Evolutionary conservation across 139 green algal species (phyloP).

Genomic region (Chlamydomonas schloesseri): DNA sequence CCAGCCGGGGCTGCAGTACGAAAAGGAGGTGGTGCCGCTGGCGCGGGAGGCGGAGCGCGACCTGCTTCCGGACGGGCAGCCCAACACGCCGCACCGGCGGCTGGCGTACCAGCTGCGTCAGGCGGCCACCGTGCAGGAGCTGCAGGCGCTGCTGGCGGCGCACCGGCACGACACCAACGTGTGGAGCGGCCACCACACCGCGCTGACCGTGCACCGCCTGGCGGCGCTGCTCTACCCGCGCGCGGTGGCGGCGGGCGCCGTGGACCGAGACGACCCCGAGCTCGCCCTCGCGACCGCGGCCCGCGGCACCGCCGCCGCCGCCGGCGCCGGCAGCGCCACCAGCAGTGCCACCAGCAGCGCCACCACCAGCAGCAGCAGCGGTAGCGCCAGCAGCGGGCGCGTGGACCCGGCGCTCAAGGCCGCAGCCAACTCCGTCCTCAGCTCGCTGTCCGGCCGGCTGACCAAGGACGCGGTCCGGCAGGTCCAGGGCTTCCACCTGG

Average conservation of each 20-base stretch:
- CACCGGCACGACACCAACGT: not conserved
- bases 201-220: not conserved
- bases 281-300: too few relatives aligned
- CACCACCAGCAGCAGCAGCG: too few relatives aligned
- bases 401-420: not conserved
- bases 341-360: not conserved
- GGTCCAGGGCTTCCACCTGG: conserved; percentile 7
- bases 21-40: not conserved
- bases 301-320: not conserved
- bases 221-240: conserved; percentile 17
- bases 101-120: conserved; percentile 17
- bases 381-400: not conserved
- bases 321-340: not conserved
- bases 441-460: not conserved
- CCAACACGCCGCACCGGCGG: conserved; percentile 28
- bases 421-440: not conserved
- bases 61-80: not conserved
- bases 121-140: not conserved
- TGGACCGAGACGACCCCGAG: not conserved
- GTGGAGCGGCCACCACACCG: conserved; percentile 5
- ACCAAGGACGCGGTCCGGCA: not conserved
- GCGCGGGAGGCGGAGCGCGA: conserved; percentile 28
- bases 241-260: not conserved
- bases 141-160: not conserved
- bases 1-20: too few relatives aligned